Evolutionary conservation across 2,329 filamentous ascomycete genomes (phyloP), one percentile per base, ranked within the genome.

Genomic region (Calonectria pteridis): DNA sequence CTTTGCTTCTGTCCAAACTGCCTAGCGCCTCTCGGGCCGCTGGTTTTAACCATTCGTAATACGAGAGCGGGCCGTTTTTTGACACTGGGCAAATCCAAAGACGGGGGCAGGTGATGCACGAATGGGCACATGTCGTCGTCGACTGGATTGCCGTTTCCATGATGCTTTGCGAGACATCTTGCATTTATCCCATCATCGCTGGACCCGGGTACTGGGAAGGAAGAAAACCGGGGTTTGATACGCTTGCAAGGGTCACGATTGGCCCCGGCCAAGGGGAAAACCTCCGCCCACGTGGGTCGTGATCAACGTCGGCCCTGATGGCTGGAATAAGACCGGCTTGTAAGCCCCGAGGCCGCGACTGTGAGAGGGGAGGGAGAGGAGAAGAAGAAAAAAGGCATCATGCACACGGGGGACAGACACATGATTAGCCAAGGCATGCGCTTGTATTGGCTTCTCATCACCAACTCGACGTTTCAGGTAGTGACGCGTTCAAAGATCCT

Each of bases 111-210:
- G 6, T 26, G 55, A 59, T 59, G 55, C 55, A 59, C 20, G 55
- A 16, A 62, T 29, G 55, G 55, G 55, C 55, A 62, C 55, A 62
- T 62, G 55, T 62, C 50, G 55, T 62, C 50, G 28, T 53, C 55
- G 55, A 62, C 55, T 62, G 33, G 55, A 62, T 62, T 62, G 55
- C 55, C 55, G 33, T 62, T 62, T 62, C 55, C 55, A 62, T 62
- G 33, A 62, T 62, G 55, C 55, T 35, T 62, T 62, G 55, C 55
- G 55, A 62, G 55, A 23, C 55, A 10, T 6, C 6, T 28, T 62
- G 55, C 55, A 40, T 62, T 26, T 62, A 40, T 62, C 35, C 55
- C 55, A 40, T 37, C 33, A 20, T 37, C 26, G n/a, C 33, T 29
- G 35, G n/a, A 6, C 2, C 13, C n/a, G 40, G 16, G 18, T 20